Evolutionary conservation across 164 flowering plant species (phyloP).

Genomic region (Hamamelis virginiana): DNA sequence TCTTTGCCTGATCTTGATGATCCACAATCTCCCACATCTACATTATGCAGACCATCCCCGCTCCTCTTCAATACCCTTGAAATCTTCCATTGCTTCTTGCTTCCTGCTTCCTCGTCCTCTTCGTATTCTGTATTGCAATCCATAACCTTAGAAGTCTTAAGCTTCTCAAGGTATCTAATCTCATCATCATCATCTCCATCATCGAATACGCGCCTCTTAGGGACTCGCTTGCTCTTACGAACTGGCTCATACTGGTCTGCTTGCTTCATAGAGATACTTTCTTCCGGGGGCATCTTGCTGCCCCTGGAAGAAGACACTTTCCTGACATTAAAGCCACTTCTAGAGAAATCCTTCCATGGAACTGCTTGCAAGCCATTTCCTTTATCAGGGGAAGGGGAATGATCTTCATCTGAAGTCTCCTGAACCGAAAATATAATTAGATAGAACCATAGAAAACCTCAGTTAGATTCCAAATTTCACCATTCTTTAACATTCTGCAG

Average conservation of each 20-base stretch:
- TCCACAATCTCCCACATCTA: conserved; percentile 19
- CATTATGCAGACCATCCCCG: conserved; percentile 16
- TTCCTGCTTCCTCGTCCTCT: conserved; percentile 37
- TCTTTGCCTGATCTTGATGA: conserved; percentile 23
- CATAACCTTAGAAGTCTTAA: conserved; percentile 36
- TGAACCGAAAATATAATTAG: conserved; percentile 15
- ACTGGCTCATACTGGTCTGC: conserved; percentile 43
- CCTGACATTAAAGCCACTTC: conserved; percentile 7
- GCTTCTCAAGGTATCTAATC: conserved; percentile 64
- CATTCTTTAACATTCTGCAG: neutral
- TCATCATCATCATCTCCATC: conserved; percentile 70
- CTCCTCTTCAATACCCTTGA: conserved; percentile 31
- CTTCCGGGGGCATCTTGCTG: conserved; percentile 17
- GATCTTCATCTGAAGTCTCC: conserved; percentile 46
- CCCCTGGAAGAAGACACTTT: conserved; percentile 23
- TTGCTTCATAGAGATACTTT: conserved; percentile 16
- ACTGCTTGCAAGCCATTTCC: conserved; percentile 14
- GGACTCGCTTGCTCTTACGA: conserved; percentile 72
- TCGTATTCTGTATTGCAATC: conserved; percentile 23
- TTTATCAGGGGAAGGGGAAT: conserved; percentile 22
- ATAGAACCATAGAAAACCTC: neutral
- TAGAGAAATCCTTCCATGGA: conserved; percentile 21
- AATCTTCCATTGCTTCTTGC: conserved; percentile 26
- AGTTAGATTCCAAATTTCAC: neutral
- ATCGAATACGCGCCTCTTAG: conserved; percentile 56